Base-by-base conservation (phyloP, 306 rosid species). In the Corylus heterophylla region DNA sequence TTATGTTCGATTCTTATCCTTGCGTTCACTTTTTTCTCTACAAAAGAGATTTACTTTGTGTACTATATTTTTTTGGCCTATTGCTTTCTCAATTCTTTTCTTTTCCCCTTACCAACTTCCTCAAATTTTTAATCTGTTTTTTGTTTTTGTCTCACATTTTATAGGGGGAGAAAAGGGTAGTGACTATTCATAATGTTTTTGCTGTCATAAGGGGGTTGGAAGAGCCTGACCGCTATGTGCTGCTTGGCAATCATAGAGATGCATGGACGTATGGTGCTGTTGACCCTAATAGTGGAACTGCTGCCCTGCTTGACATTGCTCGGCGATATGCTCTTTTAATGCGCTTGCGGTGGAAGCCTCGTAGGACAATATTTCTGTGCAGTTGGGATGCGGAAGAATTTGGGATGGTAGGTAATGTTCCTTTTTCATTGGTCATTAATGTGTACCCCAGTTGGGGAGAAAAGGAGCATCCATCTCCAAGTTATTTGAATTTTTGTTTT, bases 181-280 rank as follows among this genome's bases (percentile, higher is more conserved):
- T 75, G 64, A 85, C 82, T 59, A 90, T 95, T 76, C 88, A 82
- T 47, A 91, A 95, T 78, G 97, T 95, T 75, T 84, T 95, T 84
- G 98, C 94, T 48, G 84, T 91, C 74, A 87, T 95, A 87, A 85
- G 85, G 75, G 98, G 98, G 25, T 80, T 59, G 2, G 96, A 92
- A 83, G 98, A 95, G 82, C 92, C 97, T 16, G 98, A 95, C 84
- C 89, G 98, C 47, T 86, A 82, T 88, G 98, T 95, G 86, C 83
- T 95, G 61, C 94, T 95, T 66, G 98, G 98, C 44, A 95, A 95
- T 82, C 98, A 95, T 73, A 89, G 98, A 86, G 98, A 94, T 88
- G 98, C 98, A 70, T 94, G 98, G 98, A 89, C 95, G 0, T 94
- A 83, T 78, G 98, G 98, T 49, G 97, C 98, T 73, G 98, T 94